Conservation (phyloP, 306 rosid genomes). For the Citrullus mucosospermus region DNA sequence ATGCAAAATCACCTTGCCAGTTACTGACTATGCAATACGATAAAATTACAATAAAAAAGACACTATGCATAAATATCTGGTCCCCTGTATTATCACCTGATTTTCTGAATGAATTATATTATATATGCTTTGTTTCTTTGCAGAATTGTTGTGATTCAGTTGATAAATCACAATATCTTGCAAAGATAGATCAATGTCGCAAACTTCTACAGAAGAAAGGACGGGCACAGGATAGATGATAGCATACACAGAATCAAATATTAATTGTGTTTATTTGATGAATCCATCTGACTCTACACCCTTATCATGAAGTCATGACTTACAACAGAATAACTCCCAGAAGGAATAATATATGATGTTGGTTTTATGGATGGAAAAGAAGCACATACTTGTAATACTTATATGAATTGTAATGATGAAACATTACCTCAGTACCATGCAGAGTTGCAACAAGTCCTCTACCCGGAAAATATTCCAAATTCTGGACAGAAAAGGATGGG, state of each 20-base stretch:
- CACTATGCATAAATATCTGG: background rate
- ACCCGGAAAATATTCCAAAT: conserved; percentile 92
- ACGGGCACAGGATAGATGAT: background rate
- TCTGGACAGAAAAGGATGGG: conserved; percentile 79
- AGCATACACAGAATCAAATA: background rate
- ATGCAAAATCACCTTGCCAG: conserved; percentile 18
- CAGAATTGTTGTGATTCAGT: background rate
- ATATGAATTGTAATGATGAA: background rate
- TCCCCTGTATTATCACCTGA: background rate
- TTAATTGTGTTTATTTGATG: background rate
- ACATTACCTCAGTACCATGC: conserved; percentile 49
- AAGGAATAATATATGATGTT: background rate
- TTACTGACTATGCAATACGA: background rate
- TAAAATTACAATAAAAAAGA: background rate
- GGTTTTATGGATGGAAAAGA: background rate
- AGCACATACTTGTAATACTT: background rate
- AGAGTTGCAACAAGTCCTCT: conserved; percentile 83
- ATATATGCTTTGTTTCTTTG: background rate
- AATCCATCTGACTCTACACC: background rate
- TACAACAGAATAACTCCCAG: background rate
- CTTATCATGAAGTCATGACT: background rate
- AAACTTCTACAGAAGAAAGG: background rate
- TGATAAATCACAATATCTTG: background rate
- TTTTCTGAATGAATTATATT: background rate
- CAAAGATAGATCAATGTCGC: background rate